Conservation (phyloP, 1,284 basidiomycete genomes). For the Papiliotrema nemorosa region DNA sequence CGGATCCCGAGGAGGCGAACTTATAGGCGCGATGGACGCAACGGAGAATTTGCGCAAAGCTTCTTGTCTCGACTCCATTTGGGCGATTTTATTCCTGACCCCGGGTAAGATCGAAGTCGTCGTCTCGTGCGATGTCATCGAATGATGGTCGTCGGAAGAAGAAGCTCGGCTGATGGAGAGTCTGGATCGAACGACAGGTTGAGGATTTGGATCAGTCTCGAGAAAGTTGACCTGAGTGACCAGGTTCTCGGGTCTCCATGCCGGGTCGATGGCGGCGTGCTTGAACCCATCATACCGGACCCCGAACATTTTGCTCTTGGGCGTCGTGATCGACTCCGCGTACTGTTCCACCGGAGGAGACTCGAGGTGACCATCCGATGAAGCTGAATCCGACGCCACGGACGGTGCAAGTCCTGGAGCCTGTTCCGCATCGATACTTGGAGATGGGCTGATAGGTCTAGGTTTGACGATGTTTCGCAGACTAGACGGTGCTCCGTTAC, state of each 20-base stretch:
- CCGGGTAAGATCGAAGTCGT: conserved; percentile 27
- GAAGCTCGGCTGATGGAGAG: background rate
- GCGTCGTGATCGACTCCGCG: background rate
- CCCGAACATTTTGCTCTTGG: background rate
- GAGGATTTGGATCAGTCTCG: background rate
- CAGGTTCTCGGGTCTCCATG: background rate
- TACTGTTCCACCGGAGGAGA: conserved; percentile 15
- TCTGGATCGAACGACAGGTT: background rate
- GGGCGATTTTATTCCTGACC: conserved; percentile 34
- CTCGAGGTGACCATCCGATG: conserved; percentile 30
- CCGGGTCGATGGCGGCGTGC: background rate
- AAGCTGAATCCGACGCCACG: conserved; percentile 33
- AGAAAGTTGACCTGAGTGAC: background rate
- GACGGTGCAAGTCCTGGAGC: conserved; percentile 36
- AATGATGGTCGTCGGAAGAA: conserved; percentile 5
- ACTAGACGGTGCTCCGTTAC: background rate
- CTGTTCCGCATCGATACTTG: conserved; percentile 4
- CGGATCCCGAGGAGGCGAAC: too few species aligned
- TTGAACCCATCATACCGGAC: background rate
- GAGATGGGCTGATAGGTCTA: background rate
- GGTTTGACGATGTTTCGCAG: too few species aligned
- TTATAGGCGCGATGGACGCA: conserved; percentile 8
- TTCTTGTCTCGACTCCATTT: conserved; percentile 40
- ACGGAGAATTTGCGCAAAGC: conserved; percentile 40
- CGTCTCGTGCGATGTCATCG: conserved; percentile 4